Base-by-base conservation (phyloP, 371 early-diverging fungal genomes). In the Fennellomyces sp. region DNA sequence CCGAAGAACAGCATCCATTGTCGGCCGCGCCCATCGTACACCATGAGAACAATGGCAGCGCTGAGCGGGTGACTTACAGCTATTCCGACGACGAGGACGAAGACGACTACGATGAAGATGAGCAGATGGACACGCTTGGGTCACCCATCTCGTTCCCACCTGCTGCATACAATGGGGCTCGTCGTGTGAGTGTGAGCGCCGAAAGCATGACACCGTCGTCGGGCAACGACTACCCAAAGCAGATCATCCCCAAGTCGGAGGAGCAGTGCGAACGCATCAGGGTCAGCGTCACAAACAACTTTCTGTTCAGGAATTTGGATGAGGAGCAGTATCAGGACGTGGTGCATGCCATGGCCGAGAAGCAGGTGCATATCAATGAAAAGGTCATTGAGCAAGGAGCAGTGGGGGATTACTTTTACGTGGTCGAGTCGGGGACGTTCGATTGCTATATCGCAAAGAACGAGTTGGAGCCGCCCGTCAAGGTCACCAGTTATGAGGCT, bases 301-400 rank as follows among this genome's bases (percentile, higher is more conserved):
- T 98, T 70, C 70, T 98, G 60, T 98, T 97, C 82, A 86, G 89
- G 50, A 84, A 91, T 62, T 79, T 97, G 59, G 97, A 97, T 73
- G 99, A 97, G 69, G 96, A 97, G 60, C 95, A 96, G 73, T 92
- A 93, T 69, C 80, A 79, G 65, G 97, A 97, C 68, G 96, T 98
- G 7, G 89, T 98, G 6, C 90, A 96, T 62, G 97, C 98, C n/a
- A 97, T 98, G 97, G 87, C 86, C 31, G 97, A 97, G 73, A 95
- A 95, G 73, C 72, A 72, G 17, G 88, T 94, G 29, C 35, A 58
- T 25, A 38, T 78, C 28, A 89, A 88, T 17, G 91, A 90, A 65
- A 86, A 79, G 51, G 89, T 99, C 30, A 97, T 98, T 60, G 86
- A 83, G 35, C 98, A 99, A 76, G 99, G 97, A 39, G 98, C 90